Percentiles rank a stretch among this genome's conserved stretches.
These are phyloP conservation scores for Ogataea polymorpha DNA, from an alignment of 805 yeast species.

Conservation along the genomic window DNA sequence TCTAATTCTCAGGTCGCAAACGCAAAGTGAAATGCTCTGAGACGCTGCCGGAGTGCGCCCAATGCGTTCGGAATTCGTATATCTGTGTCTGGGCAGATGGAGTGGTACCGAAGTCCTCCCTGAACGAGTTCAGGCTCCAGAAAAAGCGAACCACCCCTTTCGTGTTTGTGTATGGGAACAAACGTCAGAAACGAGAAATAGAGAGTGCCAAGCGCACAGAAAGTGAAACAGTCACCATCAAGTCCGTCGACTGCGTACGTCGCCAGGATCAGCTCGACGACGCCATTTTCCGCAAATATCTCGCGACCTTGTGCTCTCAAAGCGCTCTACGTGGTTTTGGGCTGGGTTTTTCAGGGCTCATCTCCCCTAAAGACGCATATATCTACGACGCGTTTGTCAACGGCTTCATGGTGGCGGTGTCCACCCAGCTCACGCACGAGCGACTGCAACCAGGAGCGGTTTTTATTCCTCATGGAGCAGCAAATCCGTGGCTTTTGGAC, in stretches of 20 bases:
- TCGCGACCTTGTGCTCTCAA: constrained; percentile 10
- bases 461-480: constrained; percentile 36
- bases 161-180: constrained; percentile 13
- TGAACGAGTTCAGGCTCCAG: constrained; percentile 13
- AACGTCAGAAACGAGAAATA: constrained; percentile 1
- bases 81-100: constrained; percentile 15
- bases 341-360: constrained; percentile 15
- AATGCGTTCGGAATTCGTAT: constrained; percentile 16
- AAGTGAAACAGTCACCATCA: too few species aligned
- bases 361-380: constrained; percentile 16
- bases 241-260: neutral
- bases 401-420: constrained; percentile 40
- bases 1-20: constrained; percentile 18
- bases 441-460: constrained; percentile 39
- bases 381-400: constrained; percentile 37
- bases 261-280: constrained; percentile 16
- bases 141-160: neutral
- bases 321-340: constrained; percentile 11
- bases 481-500: constrained; percentile 24
- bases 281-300: constrained; percentile 24
- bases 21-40: constrained; percentile 28
- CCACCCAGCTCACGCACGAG: constrained; percentile 42
- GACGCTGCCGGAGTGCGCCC: constrained; percentile 16
- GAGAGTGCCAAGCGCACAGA: too few species aligned
- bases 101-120: constrained; percentile 10